Evolutionary conservation across 495 filamentous ascomycete genomes (phyloP).

Genomic region (Penicillium goetzii): DNA sequence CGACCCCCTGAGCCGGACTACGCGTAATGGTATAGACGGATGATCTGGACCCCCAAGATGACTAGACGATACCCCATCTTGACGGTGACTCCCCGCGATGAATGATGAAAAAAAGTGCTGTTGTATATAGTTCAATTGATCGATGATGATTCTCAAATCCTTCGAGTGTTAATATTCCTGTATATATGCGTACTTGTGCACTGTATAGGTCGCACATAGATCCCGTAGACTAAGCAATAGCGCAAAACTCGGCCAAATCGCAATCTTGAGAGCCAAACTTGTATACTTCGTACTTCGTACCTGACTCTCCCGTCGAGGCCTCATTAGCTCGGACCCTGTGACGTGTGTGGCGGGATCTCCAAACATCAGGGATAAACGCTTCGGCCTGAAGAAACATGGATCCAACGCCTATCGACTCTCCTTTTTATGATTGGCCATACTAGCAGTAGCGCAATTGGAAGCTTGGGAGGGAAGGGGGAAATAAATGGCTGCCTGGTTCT

Average conservation of each 20-base stretch:
- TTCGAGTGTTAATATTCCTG: neutral
- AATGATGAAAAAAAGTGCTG: slow-evolving; percentile 44
- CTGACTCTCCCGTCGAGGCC: neutral
- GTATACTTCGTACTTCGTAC: neutral
- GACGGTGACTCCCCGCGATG: slow-evolving; percentile 34
- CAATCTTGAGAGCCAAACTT: neutral
- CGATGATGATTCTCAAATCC: neutral
- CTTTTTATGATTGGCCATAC: neutral
- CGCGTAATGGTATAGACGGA: slow-evolving; percentile 47
- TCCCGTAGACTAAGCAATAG: neutral
- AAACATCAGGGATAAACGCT: neutral
- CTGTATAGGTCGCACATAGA: neutral
- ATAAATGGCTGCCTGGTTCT: slow-evolving; percentile 7
- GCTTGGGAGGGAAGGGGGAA: neutral
- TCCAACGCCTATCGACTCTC: slow-evolving; percentile 1
- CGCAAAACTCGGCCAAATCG: neutral
- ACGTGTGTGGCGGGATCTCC: slow-evolving; percentile 3
- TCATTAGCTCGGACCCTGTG: slow-evolving; percentile 1
- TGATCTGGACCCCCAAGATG: slow-evolving; percentile 39
- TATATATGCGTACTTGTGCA: neutral
- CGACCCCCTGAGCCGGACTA: slow-evolving; percentile 30
- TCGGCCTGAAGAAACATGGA: slow-evolving; percentile 1
- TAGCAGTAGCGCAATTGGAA: neutral
- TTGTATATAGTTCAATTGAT: slow-evolving; percentile 39
- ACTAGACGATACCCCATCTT: slow-evolving; percentile 51